Base-by-base conservation (phyloP, 306 rosid genomes). In the Vigna hirtella region DNA sequence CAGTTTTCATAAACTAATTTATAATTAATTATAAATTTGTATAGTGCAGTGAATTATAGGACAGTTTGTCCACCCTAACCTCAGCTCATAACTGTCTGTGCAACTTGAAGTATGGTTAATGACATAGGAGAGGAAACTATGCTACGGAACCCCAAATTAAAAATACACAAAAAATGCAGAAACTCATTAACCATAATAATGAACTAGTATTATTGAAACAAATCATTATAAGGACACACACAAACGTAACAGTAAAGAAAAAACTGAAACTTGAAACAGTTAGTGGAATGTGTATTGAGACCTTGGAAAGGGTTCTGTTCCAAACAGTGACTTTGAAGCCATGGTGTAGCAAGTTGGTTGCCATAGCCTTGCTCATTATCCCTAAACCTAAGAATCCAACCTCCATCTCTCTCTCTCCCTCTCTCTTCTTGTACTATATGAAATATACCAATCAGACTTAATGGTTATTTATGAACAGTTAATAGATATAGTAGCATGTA, bases 221-320 rank as follows among this genome's bases (percentile, higher is more conserved):
- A 66, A 73, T 42, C 15, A 78, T 53, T 62, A 83, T 15, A 63
- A 34, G 51, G 7, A 22, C 56, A 72, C 5, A 11, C 5, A 32
- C 1, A 51, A 18, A n/a, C 49, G 40, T 28, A 5, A 18, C 4
- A 1, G 4, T 5, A n/a, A 77, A 45, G 2, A 13, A 47, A 8
- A 30, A 47, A 32, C 14, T 24, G 30, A 72, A 48, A 66, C 10
- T 12, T 65, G 13, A 68, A 16, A 36, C 26, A 51, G 66, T 30
- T 15, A 30, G n/a, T 7, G 30, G 28, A 53, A 56, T 52, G 43
- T n/a, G 22, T 66, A 12, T 28, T 40, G 66, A 12, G 52, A 92
- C 97, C 96, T 92, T 92, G 10, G 96, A 89, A 58, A 85, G 90
- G 30, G 97, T 90, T 61, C 97, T 86, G 89, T 92, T 92, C 97